Evolutionary conservation across 371 early-diverging fungal genomes (phyloP).

Genomic region (Apophysomyces ossiformis): DNA sequence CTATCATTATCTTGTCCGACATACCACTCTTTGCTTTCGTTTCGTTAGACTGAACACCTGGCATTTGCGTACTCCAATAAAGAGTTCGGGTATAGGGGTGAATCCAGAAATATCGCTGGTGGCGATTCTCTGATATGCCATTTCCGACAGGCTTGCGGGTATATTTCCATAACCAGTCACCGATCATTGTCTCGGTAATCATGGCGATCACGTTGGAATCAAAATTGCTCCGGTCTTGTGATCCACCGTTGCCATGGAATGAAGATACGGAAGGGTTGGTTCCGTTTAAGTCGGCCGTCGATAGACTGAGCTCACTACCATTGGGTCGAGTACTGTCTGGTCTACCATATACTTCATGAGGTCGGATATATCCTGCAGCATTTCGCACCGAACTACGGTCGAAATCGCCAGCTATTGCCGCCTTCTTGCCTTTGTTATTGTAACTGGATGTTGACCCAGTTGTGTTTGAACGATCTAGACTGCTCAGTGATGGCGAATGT

Average conservation of each 20-base stretch:
- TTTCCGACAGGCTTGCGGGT: conserved; percentile 61
- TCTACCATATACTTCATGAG: background rate
- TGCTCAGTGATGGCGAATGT: conserved; percentile 7
- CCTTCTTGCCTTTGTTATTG: background rate
- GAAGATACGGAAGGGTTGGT: background rate
- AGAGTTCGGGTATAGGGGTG: conserved; percentile 79
- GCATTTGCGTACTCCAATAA: conserved; percentile 73
- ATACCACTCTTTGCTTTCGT: conserved; percentile 62
- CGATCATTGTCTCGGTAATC: conserved; percentile 81
- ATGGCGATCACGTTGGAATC: conserved; percentile 44
- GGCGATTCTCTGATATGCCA: conserved; percentile 66
- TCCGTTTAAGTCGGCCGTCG: conserved; percentile 31
- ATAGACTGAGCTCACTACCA: conserved; percentile 20
- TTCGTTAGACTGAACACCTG: conserved; percentile 57
- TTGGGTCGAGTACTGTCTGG: background rate
- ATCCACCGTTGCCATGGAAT: background rate
- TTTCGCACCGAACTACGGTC: background rate
- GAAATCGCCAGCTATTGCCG: background rate
- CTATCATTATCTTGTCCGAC: conserved; percentile 1
- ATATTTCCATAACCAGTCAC: conserved; percentile 76
- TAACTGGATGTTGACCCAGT: background rate
- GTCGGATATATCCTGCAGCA: conserved; percentile 5
- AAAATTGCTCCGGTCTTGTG: background rate
- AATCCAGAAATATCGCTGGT: conserved; percentile 80
- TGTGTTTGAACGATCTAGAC: conserved; percentile 2